phyloP scores from a whole-genome alignment of 306 rosid species.

The Trifolium dubium region DNA sequence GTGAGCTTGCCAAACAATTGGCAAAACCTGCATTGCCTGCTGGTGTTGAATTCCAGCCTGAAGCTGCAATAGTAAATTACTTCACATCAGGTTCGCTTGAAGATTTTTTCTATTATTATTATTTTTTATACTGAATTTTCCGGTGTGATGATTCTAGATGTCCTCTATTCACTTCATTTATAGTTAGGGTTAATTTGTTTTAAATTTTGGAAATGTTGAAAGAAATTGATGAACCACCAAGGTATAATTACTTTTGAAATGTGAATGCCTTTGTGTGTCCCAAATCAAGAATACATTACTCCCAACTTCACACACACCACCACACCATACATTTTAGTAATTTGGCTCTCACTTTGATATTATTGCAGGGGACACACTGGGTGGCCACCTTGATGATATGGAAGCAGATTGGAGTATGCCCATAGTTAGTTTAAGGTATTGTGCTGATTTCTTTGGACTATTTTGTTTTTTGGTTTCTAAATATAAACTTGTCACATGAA shows the following conservation, averaged over 20 bases:
- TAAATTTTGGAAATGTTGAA: neutral
- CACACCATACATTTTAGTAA: neutral
- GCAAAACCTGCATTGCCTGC: conserved; percentile 84
- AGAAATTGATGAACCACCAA: neutral
- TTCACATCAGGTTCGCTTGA: conserved; percentile 67
- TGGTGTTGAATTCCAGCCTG: conserved; percentile 85
- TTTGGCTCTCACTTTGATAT: conserved; percentile 3
- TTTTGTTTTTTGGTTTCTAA: conserved; percentile 6
- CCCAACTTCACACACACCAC: neutral
- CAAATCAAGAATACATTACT: conserved; percentile 6
- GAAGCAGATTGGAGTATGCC: conserved; percentile 95
- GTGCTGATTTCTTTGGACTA: conserved; percentile 1
- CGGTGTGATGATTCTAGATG: conserved; percentile 6
- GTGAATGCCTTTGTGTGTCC: neutral
- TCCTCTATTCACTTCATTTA: neutral
- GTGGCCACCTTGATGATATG: conserved; percentile 99
- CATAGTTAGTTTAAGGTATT: conserved; percentile 86
- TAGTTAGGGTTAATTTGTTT: neutral
- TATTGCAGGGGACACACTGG: conserved; percentile 74
- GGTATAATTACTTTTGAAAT: neutral
- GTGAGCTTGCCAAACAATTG: conserved; percentile 73
- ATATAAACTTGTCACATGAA: neutral
- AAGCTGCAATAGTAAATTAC: conserved; percentile 94
- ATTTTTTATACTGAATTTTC: neutral
- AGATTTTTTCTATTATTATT: neutral